Evolutionary conservation across 1,139 yeast species (phyloP), one percentile per base, ranked within the genome.

Genomic region (Yamadazyma atlantica): DNA sequence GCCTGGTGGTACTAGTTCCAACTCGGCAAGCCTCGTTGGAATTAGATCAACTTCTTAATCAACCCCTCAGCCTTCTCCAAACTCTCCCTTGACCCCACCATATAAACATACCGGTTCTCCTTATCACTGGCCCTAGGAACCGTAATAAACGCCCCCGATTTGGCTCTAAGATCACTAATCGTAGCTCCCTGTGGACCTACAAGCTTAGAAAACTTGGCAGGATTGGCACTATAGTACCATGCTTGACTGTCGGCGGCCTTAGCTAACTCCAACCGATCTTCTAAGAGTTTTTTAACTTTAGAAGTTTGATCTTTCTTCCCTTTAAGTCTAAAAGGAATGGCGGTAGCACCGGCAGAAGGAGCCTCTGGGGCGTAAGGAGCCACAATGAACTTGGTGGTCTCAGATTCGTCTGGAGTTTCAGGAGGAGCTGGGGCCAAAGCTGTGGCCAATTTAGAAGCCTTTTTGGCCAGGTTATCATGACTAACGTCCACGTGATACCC

Each of bases 141-240:
- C 37, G 72, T 71, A 48, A 86, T 76, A 44, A 77, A 72, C 36
- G 85, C 71, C 30, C 75, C 79, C 15, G 84, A 66, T 44, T 73
- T 67, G 30, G 66, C 67, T 62, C 95, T 80, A 42, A 87, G 75
- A 46, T 67, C 67, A 53, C 75, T 80, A 52, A 87, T 73, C 48
- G 76, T 80, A 25, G 81, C 62, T 34, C 96, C 96, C 50, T 78
- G 82, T 16, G 88, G 81, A 5, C 96, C 96, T 50, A 88, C 75
- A 35, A 87, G 70, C 58, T 73, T 75, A 41, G 85, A 75, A 48
- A 70, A 69, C n/a, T 44, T 44, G 1, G 64, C 49, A 16, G 73
- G 63, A 42, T 64, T 56, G 29, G 53, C 49, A 19, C 64, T 49
- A 50, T 64, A 67, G 39, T 62, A 60, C 75, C 76, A 71, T 14